Percentiles rank a stretch among this genome's conserved stretches.
These are phyloP conservation scores for Punctularia strigosozonata DNA, from an alignment of 768 basidiomycete genomes.

Conservation along the genomic window DNA sequence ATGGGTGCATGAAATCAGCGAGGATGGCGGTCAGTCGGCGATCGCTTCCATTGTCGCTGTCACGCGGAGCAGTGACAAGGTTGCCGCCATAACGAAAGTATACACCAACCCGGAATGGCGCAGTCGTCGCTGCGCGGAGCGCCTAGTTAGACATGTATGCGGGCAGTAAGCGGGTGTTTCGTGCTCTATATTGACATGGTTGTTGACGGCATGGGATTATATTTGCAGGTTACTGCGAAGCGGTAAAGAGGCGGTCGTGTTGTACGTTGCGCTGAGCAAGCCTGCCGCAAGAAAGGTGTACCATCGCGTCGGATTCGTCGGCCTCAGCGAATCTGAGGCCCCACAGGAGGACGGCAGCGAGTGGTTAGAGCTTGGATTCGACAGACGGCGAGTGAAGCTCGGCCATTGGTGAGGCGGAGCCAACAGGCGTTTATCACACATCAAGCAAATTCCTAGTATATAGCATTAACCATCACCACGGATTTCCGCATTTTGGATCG, in stretches of 20 bases:
- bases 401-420: slow-evolving; percentile 53
- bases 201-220: background rate
- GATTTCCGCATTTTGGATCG: too few relatives aligned
- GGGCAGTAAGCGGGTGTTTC: slow-evolving; percentile 28
- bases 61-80: slow-evolving; percentile 43
- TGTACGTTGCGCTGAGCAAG: slow-evolving; percentile 56
- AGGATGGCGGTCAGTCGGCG: slow-evolving; percentile 16
- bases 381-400: slow-evolving; percentile 28
- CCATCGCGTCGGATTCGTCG: slow-evolving; percentile 52
- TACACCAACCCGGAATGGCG: slow-evolving; percentile 46
- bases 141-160: slow-evolving; percentile 47
- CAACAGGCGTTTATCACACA: too few relatives aligned
- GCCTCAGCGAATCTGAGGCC: slow-evolving; percentile 18
- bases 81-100: slow-evolving; percentile 64
- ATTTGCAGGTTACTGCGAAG: slow-evolving; percentile 18
- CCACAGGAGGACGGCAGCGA: slow-evolving; percentile 4
- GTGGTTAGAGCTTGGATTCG: slow-evolving; percentile 62
- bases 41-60: slow-evolving; percentile 60
- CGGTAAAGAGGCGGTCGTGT: slow-evolving; percentile 36
- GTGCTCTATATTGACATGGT: background rate
- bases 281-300: slow-evolving; percentile 46
- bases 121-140: slow-evolving; percentile 43
- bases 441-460: too few relatives aligned
- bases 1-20: slow-evolving; percentile 48
- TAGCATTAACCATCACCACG: too few relatives aligned